Evolutionary conservation across 331 rosid species (phyloP), one percentile per base, ranked within the genome.

Genomic region (Spiraea crenata): DNA sequence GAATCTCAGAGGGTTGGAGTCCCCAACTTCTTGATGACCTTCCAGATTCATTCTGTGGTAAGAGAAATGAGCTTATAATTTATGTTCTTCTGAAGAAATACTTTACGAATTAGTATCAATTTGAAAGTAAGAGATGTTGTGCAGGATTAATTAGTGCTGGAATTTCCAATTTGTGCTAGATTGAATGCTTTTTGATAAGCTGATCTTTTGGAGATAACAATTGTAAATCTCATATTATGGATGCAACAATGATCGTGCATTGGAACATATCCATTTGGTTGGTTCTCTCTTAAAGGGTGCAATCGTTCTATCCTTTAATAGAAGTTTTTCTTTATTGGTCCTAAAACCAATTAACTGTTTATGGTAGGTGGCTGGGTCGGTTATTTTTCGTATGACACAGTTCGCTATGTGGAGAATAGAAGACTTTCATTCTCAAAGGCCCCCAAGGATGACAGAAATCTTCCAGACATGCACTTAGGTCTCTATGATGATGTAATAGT

Each of bases 351-450:
- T 52, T 68, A 15, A 20, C 19, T 57, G 10, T 16, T 42, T 31
- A 47, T 71, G 61, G n/a, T 73, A 92, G 98, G 96, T 78, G 98
- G 96, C 60, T 92, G 98, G 96, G 92, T 88, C 7, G 98, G 98
- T 62, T 89, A 86, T 67, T 92, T 92, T 76, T 89, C 98, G 1
- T 92, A 92, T 57, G 98, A 92, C 74, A 92, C 98, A 51, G 83
- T 92, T 82, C 96, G 96, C 42, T 89, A 87, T 47, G 87, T 75
- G 52, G 96, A 92, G 67, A 89, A 82, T 83, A 86, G 81, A 80
- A 89, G 80, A 68, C 80, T 92, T 38, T 91, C 98, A 16, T 92
- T 92, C 83, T 85, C 81, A 13, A 67, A 72, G 66, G 90, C 98
- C 57, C 96, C 98, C 11, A 40, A 75, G 48, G 98, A 92, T 75